Base-by-base conservation (phyloP, 768 basidiomycete genomes). In the Rhodosporidiobolus odoratus region DNA sequence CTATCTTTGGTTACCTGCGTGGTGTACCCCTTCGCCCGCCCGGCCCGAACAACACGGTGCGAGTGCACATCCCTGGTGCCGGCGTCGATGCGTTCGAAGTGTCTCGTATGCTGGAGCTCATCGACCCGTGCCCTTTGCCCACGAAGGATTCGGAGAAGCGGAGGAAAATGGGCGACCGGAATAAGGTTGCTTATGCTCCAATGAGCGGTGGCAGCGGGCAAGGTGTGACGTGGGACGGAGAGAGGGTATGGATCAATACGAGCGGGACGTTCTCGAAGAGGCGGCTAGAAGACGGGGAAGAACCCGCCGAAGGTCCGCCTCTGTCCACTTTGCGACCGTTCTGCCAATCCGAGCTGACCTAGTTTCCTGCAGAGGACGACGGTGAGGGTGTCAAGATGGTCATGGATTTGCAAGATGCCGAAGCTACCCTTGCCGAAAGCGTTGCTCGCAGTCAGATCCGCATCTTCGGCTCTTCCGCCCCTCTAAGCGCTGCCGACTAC, bases 301-400 rank as follows among this genome's bases (percentile, higher is more conserved):
- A 74, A 62, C 86, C 85, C 73, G 81, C 80, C 12, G 87, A 88
- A 68, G 84, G 89, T 88, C 76, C 65, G 54, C 2, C 13, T 35
- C 38, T 35, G 38, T 41, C 19, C 43, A 27, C 3, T 48, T 35
- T 13, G 56, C 70, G 35, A 6, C 30, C 41, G 12, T 32, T 30
- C 43, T 21, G 13, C 32, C 32, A 35, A 8, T 37, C 17, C n/a
- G n/a, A n/a, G 13, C 35, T 57, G 7, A 35, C 15, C 9, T 8
- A 21, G n/a, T 27, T 21, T 50, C 21, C 1, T 10, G 13, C 47
- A 62, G 65, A 57, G 25, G 56, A 54, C 35, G 62, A 62, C 77
- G 95, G 94, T 15, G 95, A 96, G 80, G 96, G 96, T 23, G 95
- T 97, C 78, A 85, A 88, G 78, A 98, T 99, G 96, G 92, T 99